Evolutionary conservation across 75 land plant genomes (phyloP), one percentile per base, ranked within the genome.

Genomic region (Pinus tabuliformis): DNA sequence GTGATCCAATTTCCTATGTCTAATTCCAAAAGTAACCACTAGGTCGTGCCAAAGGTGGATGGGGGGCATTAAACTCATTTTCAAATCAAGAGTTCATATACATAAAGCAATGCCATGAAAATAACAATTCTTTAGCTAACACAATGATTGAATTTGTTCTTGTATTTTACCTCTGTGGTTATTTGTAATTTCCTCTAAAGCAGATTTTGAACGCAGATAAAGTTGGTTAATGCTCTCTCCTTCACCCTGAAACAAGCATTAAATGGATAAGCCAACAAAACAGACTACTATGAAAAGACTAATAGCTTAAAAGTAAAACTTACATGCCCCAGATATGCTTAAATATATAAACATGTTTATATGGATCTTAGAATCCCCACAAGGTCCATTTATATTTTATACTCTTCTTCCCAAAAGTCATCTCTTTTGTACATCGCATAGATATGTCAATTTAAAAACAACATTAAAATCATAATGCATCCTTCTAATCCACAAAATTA

Each of bases 201-300:
- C 74, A 73, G 87, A 75, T 70, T 81, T 85, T 58, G 86, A 75
- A 37, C 99, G 98, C 26, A 76, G 62, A 72, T 81, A 79, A 64
- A 97, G 83, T 79, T 95, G 91, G 77, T 91, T 84, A 45, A 84
- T 33, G 84, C 98, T 94, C 83, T 97, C 99, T 79, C 99, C 99
- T 83, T 98, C 99, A 81, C 95, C 99, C 99, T 96, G 72, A 33
- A 76, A 52, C 6, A 49, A 42, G 13, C 26, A 36, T 49, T 57
- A 75, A 39, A 22, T 57, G n/a, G 3, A 36, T 79, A 75, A 76
- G 37, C 13, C 20, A 52, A 54, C 45, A 70, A 54, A 28, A 76
- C 6, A 17, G 17, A 61, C 72, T 2, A 66, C 21, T 7, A 49
- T 66, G 6, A 11, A 28, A 45, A 66, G 63, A 62, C 28, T 26